A percentile compares a stretch with the other conserved stretches of the same genome.
phyloP scores from a whole-genome alignment of 148 eudicot species.

The Chenopodium quinoa region DNA sequence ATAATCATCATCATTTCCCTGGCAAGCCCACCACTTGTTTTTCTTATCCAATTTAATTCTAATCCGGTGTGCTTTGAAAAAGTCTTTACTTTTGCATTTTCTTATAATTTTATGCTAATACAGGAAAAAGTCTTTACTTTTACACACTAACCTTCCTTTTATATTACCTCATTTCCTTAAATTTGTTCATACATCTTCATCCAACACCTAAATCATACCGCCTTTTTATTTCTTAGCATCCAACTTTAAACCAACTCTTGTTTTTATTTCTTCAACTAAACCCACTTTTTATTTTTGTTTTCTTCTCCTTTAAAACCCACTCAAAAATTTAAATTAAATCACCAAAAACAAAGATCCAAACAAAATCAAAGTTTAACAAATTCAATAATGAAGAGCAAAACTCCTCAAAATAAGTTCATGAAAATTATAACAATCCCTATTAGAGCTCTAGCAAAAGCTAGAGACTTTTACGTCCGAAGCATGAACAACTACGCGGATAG shows the following conservation, averaged over 20 bases:
- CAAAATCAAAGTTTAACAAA: neutral
- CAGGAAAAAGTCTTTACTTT: neutral
- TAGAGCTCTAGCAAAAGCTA: constrained; percentile 46
- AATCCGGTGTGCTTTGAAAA: constrained; percentile 33
- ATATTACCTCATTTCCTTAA: neutral
- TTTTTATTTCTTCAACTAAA: neutral
- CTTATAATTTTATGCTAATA: no score
- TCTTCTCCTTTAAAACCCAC: neutral
- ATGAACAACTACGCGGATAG: constrained; percentile 41
- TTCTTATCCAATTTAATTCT: constrained; percentile 11
- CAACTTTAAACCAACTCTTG: neutral
- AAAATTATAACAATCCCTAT: constrained; percentile 46
- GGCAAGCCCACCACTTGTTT: neutral
- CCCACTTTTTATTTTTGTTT: neutral
- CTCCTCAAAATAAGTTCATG: constrained; percentile 32
- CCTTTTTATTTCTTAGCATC: neutral
- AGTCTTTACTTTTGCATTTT: neutral
- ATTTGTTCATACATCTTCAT: constrained; percentile 15
- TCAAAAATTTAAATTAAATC: neutral
- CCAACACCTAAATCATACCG: neutral
- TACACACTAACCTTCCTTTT: no score
- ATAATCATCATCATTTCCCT: neutral
- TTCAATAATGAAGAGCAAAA: constrained; percentile 14
- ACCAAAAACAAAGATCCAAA: neutral
- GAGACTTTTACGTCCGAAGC: constrained; percentile 53